Conservation (phyloP, 2,329 filamentous ascomycete species). For the Cadophora sp. region DNA sequence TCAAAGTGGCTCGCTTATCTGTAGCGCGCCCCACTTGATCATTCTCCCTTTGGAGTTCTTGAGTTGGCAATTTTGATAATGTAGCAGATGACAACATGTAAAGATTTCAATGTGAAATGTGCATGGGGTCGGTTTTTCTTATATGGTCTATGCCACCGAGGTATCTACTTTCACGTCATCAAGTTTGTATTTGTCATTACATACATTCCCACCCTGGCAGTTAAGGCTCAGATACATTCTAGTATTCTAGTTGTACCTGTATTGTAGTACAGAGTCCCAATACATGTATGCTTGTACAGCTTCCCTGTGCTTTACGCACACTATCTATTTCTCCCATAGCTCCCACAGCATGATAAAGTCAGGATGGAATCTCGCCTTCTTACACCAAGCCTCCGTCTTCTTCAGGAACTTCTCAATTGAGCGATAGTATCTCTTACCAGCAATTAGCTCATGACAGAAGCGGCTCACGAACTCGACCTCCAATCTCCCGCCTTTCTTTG, state of each 20-base stretch:
- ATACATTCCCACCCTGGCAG: no score
- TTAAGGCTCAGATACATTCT: neutral
- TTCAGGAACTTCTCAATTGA: slow-evolving; percentile 14
- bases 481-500: slow-evolving; percentile 13
- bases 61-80: no score
- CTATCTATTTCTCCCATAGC: slow-evolving; percentile 3
- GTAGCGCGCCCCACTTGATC: neutral
- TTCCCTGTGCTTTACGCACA: neutral
- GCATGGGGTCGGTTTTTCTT: no score
- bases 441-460: slow-evolving; percentile 17
- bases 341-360: slow-evolving; percentile 17
- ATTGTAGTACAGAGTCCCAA: no score
- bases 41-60: no score
- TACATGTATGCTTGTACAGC: neutral
- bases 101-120: no score
- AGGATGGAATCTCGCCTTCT: slow-evolving; percentile 11
- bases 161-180: neutral
- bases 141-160: no score
- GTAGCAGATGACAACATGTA: no score
- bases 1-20: neutral
- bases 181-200: neutral
- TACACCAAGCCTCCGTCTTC: slow-evolving; percentile 22
- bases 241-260: neutral
- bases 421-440: slow-evolving; percentile 8
- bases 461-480: slow-evolving; percentile 19